A percentile compares a stretch with the other conserved stretches of the same genome.
Evolutionary conservation across 2,329 filamentous ascomycete genomes (phyloP).

Genomic region (Stagonosporopsis vannaccii): DNA sequence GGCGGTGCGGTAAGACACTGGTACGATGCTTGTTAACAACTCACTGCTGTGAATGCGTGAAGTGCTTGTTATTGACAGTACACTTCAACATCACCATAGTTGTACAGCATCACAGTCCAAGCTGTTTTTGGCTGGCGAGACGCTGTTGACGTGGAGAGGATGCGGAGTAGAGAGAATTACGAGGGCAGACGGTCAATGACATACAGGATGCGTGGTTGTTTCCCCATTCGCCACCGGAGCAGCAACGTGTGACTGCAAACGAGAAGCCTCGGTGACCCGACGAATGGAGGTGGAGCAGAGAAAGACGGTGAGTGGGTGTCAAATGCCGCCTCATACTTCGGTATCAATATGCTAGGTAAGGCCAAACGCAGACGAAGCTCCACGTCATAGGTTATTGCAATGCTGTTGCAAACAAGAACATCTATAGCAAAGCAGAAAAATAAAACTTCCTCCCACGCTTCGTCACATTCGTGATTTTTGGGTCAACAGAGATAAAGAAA

Average conservation of each 20-base stretch:
- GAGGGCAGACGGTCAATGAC: too few relatives aligned
- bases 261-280: too few relatives aligned
- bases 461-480: slow-evolving; percentile 31
- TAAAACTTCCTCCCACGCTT: slow-evolving; percentile 29
- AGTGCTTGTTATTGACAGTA: background rate
- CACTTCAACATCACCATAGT: background rate
- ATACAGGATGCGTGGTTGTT: too few relatives aligned
- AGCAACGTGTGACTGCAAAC: too few relatives aligned
- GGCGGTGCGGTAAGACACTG: background rate
- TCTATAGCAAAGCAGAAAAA: slow-evolving; percentile 3
- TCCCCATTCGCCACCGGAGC: too few relatives aligned
- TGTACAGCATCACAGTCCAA: too few relatives aligned
- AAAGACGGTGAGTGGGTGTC: background rate
- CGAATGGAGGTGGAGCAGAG: too few relatives aligned
- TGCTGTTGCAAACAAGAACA: background rate
- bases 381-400: slow-evolving; percentile 4
- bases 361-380: background rate
- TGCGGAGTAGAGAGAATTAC: background rate
- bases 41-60: background rate
- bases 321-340: background rate
- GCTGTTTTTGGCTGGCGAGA: too few relatives aligned
- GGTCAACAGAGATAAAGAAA: background rate
- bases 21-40: background rate
- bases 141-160: too few relatives aligned
- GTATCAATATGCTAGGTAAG: background rate